Conservation (phyloP, 2,329 filamentous ascomycete species). For the Grosmannia clavigera region DNA sequence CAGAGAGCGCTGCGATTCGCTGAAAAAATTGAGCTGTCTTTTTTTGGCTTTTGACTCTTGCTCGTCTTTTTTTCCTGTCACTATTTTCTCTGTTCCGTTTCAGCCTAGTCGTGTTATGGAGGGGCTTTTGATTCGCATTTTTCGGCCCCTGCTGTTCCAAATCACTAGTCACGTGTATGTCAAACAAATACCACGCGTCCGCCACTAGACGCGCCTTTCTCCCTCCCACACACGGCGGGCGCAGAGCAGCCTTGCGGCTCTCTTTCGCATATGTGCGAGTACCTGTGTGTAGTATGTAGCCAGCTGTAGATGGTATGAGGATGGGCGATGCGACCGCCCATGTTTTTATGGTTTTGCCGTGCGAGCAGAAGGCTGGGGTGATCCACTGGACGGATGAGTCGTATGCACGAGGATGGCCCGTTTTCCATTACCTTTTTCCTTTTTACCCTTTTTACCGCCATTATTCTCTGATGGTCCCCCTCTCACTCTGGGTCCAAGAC, state of each 20-base stretch:
- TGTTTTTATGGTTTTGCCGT: no score
- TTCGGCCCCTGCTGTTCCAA: not conserved
- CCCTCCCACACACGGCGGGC: not conserved
- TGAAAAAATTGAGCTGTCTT: not conserved
- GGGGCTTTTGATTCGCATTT: not conserved
- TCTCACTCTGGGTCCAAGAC: constrained; percentile 53
- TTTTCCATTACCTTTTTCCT: not conserved
- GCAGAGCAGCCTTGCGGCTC: not conserved
- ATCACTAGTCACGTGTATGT: constrained; percentile 5
- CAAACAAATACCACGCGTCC: constrained; percentile 3
- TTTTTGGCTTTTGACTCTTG: not conserved
- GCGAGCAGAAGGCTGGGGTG: no score
- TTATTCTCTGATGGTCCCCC: no score
- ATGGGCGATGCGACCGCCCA: no score
- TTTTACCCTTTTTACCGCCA: not conserved
- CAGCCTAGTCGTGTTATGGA: not conserved
- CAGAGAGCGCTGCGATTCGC: constrained; percentile 2
- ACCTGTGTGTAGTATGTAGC: no score
- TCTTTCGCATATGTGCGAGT: not conserved
- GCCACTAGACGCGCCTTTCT: not conserved
- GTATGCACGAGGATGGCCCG: no score
- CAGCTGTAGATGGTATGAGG: no score
- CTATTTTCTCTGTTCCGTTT: not conserved
- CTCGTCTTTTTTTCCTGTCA: not conserved
- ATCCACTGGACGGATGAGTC: no score